These are phyloP conservation scores for Fusarium bactridioides DNA, from an alignment of 2,329 filamentous ascomycete species.

Conservation along the genomic window DNA sequence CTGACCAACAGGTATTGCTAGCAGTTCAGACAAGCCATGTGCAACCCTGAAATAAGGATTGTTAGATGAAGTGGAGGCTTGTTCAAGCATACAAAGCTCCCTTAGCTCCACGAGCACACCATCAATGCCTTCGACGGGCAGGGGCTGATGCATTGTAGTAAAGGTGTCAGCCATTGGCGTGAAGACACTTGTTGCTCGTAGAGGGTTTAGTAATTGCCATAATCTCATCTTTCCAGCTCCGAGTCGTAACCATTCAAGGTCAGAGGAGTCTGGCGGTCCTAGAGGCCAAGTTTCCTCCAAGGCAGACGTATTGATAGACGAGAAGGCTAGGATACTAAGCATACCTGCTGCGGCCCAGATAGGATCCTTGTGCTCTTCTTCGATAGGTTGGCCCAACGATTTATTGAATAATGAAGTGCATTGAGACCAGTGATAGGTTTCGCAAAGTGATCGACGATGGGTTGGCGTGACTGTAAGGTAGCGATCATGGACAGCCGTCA, in stretches of 20 bases:
- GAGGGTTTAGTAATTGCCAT: background rate
- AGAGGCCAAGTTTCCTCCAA: background rate
- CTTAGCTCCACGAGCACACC: background rate
- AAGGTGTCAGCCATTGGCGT: background rate
- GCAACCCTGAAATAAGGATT: background rate
- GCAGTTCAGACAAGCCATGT: background rate
- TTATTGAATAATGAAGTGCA: background rate
- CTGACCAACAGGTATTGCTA: background rate
- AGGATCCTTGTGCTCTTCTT: background rate
- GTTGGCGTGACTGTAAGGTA: background rate
- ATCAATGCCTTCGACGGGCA: accelerated
- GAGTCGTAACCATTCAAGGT: background rate
- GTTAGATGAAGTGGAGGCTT: background rate
- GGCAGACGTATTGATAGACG: background rate
- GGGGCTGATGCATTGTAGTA: background rate
- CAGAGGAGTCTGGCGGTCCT: background rate
- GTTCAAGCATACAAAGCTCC: background rate
- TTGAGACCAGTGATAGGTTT: background rate
- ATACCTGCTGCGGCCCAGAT: background rate
- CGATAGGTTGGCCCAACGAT: background rate
- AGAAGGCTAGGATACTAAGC: background rate
- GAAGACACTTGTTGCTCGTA: background rate
- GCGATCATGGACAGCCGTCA: background rate
- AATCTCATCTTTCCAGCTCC: background rate
- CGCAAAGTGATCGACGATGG: background rate